phyloP scores from a whole-genome alignment of 495 filamentous ascomycete genomes.

The Daldinia childiae region DNA sequence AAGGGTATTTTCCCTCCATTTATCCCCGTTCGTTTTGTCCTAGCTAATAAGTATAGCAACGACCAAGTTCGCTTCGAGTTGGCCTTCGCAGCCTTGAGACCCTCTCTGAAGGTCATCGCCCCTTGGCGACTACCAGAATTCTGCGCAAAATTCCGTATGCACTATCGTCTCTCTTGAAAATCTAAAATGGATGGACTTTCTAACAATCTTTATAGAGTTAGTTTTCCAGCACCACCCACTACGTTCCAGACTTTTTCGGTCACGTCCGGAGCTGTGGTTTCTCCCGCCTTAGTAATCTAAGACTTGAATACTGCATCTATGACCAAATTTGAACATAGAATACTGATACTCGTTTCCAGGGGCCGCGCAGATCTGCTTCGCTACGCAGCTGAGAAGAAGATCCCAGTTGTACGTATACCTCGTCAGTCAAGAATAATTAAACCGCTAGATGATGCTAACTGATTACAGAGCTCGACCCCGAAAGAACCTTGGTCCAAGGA shows the following conservation, averaged over 20 bases:
- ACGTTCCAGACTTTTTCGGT: neutral
- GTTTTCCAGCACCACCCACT: neutral
- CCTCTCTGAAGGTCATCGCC: constrained; percentile 83
- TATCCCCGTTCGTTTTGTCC: neutral
- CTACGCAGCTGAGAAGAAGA: constrained; percentile 79
- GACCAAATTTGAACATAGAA: neutral
- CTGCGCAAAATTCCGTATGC: constrained; percentile 61
- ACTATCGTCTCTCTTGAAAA: constrained; percentile 40
- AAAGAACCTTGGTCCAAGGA: constrained; percentile 75
- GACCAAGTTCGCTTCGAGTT: constrained; percentile 4
- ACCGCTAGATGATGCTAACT: neutral
- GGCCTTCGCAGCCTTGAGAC: constrained; percentile 66
- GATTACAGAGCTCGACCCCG: constrained; percentile 61
- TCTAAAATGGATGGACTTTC: neutral
- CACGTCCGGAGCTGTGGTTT: neutral
- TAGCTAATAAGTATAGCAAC: neutral
- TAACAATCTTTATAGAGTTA: neutral
- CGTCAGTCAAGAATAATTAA: too few relatives aligned
- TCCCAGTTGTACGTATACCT: constrained; percentile 71
- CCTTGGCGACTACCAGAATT: constrained; percentile 90
- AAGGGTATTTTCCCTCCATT: neutral
- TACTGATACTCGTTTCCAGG: constrained; percentile 59
- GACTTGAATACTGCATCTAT: neutral
- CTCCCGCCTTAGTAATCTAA: neutral
- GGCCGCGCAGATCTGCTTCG: constrained; percentile 90